These are phyloP conservation scores for Daldinia loculata DNA, from an alignment of 495 filamentous ascomycete species.

Conservation along the genomic window DNA sequence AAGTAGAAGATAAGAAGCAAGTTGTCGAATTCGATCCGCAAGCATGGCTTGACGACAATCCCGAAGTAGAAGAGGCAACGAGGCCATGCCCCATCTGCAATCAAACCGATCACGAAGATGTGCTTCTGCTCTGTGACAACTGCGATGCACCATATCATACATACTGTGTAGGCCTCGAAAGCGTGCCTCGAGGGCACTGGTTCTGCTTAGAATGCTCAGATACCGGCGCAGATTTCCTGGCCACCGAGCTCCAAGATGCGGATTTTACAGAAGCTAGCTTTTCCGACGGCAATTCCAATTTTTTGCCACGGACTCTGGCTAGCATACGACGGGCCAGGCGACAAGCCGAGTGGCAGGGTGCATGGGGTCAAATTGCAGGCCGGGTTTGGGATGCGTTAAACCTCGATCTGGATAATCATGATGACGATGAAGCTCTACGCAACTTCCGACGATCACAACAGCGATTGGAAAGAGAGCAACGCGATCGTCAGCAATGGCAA, in stretches of 20 bases:
- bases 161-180: conserved; percentile 82
- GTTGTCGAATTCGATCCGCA: conserved; percentile 85
- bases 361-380: conserved; percentile 62
- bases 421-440: conserved; percentile 72
- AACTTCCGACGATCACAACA: conserved; percentile 63
- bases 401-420: conserved; percentile 88
- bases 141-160: conserved; percentile 87
- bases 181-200: conserved; percentile 78
- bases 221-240: conserved; percentile 50
- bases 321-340: conserved; percentile 56
- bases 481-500: conserved; percentile 78
- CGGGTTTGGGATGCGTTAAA: conserved; percentile 65
- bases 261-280: conserved; percentile 39
- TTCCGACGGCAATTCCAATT: conserved; percentile 38
- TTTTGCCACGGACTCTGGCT: conserved; percentile 60
- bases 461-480: conserved; percentile 67
- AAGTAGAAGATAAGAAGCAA: conserved; percentile 88
- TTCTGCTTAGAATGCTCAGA: conserved; percentile 78
- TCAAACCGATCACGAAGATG: conserved; percentile 75
- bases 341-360: conserved; percentile 62
- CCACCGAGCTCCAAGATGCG: conserved; percentile 59
- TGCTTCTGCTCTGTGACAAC: conserved; percentile 84
- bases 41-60: conserved; percentile 77
- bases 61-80: conserved; percentile 67
- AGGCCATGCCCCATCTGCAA: conserved; percentile 85